phyloP scores from a whole-genome alignment of 1,139 yeast genomes.

The Geotrichum aggregatum region DNA sequence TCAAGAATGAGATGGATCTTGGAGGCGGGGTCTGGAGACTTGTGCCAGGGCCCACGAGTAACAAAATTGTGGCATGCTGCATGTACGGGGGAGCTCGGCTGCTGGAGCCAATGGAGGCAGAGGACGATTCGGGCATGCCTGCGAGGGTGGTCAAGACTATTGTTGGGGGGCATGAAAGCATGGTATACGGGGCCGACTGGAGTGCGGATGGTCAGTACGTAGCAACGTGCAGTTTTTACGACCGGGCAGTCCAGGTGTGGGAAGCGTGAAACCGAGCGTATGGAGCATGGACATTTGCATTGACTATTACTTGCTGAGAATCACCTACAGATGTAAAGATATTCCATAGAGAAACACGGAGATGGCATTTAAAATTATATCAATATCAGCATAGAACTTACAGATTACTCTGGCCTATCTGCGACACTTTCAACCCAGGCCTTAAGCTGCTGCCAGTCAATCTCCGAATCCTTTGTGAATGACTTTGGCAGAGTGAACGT shows the following conservation, averaged over 20 bases:
- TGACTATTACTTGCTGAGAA: too few relatives aligned
- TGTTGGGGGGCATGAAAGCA: conserved; percentile 76
- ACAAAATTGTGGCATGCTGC: conserved; percentile 64
- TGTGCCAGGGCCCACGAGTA: conserved; percentile 52
- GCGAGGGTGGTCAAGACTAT: conserved; percentile 46
- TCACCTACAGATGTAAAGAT: too few relatives aligned
- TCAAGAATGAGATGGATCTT: conserved; percentile 46
- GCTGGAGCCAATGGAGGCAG: conserved; percentile 37
- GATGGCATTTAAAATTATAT: background rate
- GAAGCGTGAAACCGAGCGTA: conserved; percentile 13
- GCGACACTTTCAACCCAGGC: conserved; percentile 54
- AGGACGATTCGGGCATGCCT: conserved; percentile 39
- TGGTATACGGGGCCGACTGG: conserved; percentile 97
- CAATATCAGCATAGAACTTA: background rate
- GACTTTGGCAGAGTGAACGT: conserved; percentile 44
- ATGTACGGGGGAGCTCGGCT: conserved; percentile 94
- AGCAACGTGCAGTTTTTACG: conserved; percentile 89
- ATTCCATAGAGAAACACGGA: background rate
- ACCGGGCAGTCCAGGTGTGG: conserved; percentile 65
- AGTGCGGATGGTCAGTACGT: conserved; percentile 45
- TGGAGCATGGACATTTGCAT: too few relatives aligned
- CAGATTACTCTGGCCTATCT: conserved; percentile 25
- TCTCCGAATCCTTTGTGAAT: conserved; percentile 40
- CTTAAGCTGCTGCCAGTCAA: conserved; percentile 52
- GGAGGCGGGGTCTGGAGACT: conserved; percentile 97